Percentiles rank a stretch among this genome's conserved stretches.
These are phyloP conservation scores for Leishmania martiniquensis DNA, from an alignment of 208 protist species.

Conservation along the genomic window DNA sequence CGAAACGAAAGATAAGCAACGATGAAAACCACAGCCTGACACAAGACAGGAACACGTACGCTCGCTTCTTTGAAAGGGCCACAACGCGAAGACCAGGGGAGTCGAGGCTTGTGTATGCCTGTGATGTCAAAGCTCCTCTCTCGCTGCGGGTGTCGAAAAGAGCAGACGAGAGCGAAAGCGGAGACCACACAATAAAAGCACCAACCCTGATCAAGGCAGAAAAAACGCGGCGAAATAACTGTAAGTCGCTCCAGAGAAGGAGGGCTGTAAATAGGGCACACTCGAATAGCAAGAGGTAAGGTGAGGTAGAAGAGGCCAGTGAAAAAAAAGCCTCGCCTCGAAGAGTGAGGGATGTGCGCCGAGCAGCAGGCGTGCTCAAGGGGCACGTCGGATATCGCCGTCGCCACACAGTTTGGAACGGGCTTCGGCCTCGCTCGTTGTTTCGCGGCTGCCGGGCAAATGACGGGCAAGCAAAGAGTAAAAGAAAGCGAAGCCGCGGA, in stretches of 20 bases:
- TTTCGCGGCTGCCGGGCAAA: too few species aligned
- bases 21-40: background rate
- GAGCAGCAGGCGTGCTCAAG: too few species aligned
- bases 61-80: background rate
- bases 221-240: background rate
- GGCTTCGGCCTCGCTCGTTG: too few species aligned
- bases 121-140: background rate
- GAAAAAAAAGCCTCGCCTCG: background rate
- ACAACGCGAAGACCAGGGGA: background rate
- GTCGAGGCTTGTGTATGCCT: background rate
- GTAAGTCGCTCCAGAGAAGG: background rate
- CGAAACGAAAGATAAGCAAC: background rate
- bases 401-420: too few species aligned
- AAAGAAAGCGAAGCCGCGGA: too few species aligned
- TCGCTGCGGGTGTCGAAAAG: background rate
- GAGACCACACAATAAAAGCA: slow-evolving; percentile 2
- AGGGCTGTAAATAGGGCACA: background rate
- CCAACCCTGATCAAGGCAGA: slow-evolving; percentile 9
- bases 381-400: too few species aligned
- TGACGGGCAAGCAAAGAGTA: too few species aligned
- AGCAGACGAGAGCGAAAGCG: background rate
- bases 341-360: too few species aligned
- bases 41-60: background rate
- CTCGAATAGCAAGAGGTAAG: background rate
- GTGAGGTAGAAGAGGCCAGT: background rate